Conservation (phyloP, 2,329 filamentous ascomycete species). For the Epichloe sibirici region DNA sequence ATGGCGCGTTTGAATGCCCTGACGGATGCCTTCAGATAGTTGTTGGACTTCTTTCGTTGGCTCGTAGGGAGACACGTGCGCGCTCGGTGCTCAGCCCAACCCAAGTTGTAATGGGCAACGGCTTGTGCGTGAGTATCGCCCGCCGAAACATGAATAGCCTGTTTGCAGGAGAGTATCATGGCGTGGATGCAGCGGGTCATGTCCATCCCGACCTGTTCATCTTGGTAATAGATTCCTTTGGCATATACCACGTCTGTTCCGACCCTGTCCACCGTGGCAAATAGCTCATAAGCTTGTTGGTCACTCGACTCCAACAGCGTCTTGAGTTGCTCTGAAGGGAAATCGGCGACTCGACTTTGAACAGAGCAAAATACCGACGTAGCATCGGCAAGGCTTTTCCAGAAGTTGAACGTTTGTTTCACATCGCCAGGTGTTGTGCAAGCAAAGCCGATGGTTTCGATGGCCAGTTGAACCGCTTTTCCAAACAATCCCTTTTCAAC, state of each 20-base stretch:
- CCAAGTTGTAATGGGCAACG: conserved; percentile 94
- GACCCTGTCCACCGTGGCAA: conserved; percentile 59
- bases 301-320: conserved; percentile 44
- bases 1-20: conserved; percentile 92
- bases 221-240: conserved; percentile 31
- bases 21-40: conserved; percentile 69
- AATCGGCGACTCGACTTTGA: conserved; percentile 50
- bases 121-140: conserved; percentile 78
- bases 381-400: conserved; percentile 85
- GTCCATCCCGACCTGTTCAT: conserved; percentile 35
- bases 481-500: conserved; percentile 80
- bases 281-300: conserved; percentile 43
- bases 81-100: conserved; percentile 82
- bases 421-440: conserved; percentile 46
- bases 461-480: conserved; percentile 60
- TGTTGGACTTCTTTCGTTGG: conserved; percentile 45
- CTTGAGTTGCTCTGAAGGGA: conserved; percentile 48
- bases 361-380: conserved; percentile 74
- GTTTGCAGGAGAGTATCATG: conserved; percentile 75
- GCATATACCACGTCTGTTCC: conserved; percentile 32
- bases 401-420: conserved; percentile 75
- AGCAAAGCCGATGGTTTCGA: conserved; percentile 57
- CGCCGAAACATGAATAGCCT: conserved; percentile 61
- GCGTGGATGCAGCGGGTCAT: conserved; percentile 53
- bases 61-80: conserved; percentile 50